phyloP scores from a whole-genome alignment of 805 yeast species.

The Saccharomycopsis microspora region DNA sequence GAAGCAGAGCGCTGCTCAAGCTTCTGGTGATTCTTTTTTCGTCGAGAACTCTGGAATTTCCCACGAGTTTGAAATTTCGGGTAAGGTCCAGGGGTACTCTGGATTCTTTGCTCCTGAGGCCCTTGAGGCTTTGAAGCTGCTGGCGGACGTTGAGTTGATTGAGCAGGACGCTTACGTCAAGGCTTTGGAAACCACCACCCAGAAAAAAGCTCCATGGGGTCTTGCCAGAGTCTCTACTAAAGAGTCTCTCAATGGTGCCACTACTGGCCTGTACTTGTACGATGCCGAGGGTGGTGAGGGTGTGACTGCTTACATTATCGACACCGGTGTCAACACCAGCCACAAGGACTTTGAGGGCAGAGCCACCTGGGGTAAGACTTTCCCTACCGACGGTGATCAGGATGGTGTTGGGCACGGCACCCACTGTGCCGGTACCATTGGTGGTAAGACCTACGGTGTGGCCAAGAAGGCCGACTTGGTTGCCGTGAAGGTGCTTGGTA shows the following conservation, averaged over 20 bases:
- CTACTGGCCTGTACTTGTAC: slow-evolving; percentile 39
- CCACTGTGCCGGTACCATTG: slow-evolving; percentile 59
- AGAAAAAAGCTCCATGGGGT: slow-evolving; percentile 66
- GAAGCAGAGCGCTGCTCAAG: slow-evolving; percentile 18
- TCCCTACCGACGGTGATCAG: slow-evolving; percentile 35
- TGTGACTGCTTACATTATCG: slow-evolving; percentile 44
- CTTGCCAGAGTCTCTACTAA: slow-evolving; percentile 60
- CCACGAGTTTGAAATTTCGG: slow-evolving; percentile 40
- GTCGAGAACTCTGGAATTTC: slow-evolving; percentile 33
- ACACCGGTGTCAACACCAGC: slow-evolving; percentile 40
- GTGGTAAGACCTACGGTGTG: slow-evolving; percentile 43
- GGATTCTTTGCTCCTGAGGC: slow-evolving; percentile 72
- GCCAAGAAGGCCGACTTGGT: slow-evolving; percentile 48
- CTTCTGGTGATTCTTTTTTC: slow-evolving; percentile 12
- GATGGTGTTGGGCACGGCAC: slow-evolving; percentile 58
- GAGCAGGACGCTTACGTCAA: slow-evolving; percentile 49
- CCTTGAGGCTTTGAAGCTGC: slow-evolving; percentile 57
- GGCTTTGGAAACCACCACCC: slow-evolving; percentile 24
- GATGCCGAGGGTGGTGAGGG: slow-evolving; percentile 51
- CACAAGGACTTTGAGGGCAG: slow-evolving; percentile 51
- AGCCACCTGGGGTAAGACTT: slow-evolving; percentile 45
- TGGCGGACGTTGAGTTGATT: slow-evolving; percentile 51
- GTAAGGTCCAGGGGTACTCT: slow-evolving; percentile 60
- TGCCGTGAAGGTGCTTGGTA: slow-evolving; percentile 49
- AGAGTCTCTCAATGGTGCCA: slow-evolving; percentile 41